Evolutionary conservation across 345 rosid species (phyloP).

Genomic region (Melaleuca quinquenervia): DNA sequence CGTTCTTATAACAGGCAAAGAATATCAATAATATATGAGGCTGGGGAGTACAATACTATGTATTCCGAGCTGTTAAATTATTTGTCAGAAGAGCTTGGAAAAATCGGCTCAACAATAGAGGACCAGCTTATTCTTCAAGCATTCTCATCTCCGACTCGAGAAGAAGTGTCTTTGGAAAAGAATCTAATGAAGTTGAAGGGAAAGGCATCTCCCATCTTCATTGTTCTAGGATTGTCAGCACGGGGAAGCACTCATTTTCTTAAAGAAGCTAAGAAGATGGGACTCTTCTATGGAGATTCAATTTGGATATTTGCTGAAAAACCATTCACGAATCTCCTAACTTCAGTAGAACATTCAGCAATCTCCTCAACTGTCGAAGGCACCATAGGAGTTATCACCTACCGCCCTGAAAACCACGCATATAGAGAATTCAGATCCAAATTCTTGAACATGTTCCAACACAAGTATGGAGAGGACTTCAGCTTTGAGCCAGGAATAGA

Average conservation of each 20-base stretch:
- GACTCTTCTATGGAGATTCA: slow-evolving; percentile 23
- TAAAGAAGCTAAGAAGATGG: slow-evolving; percentile 22
- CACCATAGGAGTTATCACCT: slow-evolving; percentile 21
- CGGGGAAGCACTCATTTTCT: slow-evolving; percentile 12
- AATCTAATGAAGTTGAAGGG: slow-evolving; percentile 11
- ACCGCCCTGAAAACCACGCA: slow-evolving; percentile 2
- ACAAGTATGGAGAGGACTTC: slow-evolving; percentile 11
- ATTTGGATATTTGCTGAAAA: slow-evolving; percentile 24
- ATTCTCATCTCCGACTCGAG: slow-evolving; percentile 11
- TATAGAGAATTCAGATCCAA: slow-evolving; percentile 6
- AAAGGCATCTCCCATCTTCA: slow-evolving; percentile 25
- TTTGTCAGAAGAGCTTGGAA: slow-evolving; percentile 17
- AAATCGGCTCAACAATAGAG: slow-evolving; percentile 23
- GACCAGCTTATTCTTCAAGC: slow-evolving; percentile 30
- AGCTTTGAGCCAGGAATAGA: slow-evolving; percentile 17
- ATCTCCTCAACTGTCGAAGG: slow-evolving; percentile 31
- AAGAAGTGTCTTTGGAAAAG: slow-evolving; percentile 3
- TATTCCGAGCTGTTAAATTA: slow-evolving; percentile 8
- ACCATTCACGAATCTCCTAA: background rate
- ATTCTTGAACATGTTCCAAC: slow-evolving; percentile 6
- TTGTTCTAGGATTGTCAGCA: slow-evolving; percentile 29
- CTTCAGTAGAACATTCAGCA: background rate
- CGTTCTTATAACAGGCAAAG: slow-evolving; percentile 22
- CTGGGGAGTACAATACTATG: slow-evolving; percentile 8
- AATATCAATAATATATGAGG: slow-evolving; percentile 31